Conservation (phyloP, 345 rosid genomes). For the Salix koriyanagi region DNA sequence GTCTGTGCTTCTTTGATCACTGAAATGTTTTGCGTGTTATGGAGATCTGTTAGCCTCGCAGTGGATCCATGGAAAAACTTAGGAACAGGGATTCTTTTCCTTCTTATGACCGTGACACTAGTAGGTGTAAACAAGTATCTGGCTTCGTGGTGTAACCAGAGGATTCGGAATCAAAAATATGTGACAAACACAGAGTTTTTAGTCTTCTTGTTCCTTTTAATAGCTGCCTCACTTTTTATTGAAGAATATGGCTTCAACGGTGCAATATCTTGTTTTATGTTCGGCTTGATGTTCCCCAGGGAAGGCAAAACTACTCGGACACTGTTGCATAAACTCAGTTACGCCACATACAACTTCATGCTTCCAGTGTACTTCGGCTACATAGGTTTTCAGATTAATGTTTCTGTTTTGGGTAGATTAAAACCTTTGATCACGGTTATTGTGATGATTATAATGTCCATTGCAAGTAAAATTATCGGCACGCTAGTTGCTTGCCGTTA, state of each 20-base stretch:
- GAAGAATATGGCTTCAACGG: slow-evolving; percentile 47
- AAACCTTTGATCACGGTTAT: slow-evolving; percentile 20
- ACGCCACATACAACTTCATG: slow-evolving; percentile 63
- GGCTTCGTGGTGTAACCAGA: slow-evolving; percentile 49
- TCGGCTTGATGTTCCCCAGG: slow-evolving; percentile 73
- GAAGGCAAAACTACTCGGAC: slow-evolving; percentile 77
- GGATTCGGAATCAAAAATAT: slow-evolving; percentile 58
- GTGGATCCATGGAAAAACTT: slow-evolving; percentile 22
- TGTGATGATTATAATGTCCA: slow-evolving; percentile 37
- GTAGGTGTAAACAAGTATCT: slow-evolving; percentile 45
- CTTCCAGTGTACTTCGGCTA: slow-evolving; percentile 83
- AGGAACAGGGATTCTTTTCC: slow-evolving; percentile 22
- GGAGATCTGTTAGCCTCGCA: slow-evolving; percentile 22
- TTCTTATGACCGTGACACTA: slow-evolving; percentile 25
- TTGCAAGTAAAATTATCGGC: slow-evolving; percentile 52
- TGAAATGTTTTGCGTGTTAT: slow-evolving; percentile 45
- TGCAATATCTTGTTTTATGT: slow-evolving; percentile 42
- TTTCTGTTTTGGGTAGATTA: neutral
- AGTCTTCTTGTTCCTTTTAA: slow-evolving; percentile 37
- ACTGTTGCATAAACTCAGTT: slow-evolving; percentile 51
- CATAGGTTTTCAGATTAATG: slow-evolving; percentile 63
- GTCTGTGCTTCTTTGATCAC: slow-evolving; percentile 48
- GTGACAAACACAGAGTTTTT: slow-evolving; percentile 55
- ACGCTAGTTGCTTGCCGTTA: slow-evolving; percentile 50
- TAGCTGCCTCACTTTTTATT: slow-evolving; percentile 29